Evolutionary conservation across 331 rosid species (phyloP).

Genomic region (Pyracantha coccinea): DNA sequence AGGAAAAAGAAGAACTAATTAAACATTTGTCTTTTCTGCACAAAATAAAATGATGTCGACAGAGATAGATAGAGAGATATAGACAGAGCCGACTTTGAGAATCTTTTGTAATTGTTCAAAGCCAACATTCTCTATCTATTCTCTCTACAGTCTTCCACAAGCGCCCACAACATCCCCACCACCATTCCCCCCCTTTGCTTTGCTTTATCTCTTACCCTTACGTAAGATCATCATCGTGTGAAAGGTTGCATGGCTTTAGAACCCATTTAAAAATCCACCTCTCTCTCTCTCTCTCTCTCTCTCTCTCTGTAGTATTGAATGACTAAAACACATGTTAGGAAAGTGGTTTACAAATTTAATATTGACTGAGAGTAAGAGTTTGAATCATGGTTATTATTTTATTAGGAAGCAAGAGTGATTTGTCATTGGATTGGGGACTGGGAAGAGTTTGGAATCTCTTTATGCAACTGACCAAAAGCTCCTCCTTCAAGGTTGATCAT

Average conservation of each 20-base stretch:
- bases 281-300: conserved; percentile 10
- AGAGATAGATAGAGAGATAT: background rate
- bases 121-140: background rate
- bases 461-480: conserved; percentile 35
- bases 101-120: conserved; percentile 11
- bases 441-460: conserved; percentile 78
- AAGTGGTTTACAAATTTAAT: background rate
- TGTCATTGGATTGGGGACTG: conserved; percentile 16
- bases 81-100: conserved; percentile 22
- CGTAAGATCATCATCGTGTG: conserved; percentile 42
- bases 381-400: conserved; percentile 10
- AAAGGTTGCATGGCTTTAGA: conserved; percentile 86
- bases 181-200: conserved; percentile 22
- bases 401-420: background rate
- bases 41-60: conserved; percentile 10
- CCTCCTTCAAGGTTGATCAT: conserved; percentile 13
- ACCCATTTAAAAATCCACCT: conserved; percentile 20
- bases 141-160: conserved; percentile 23
- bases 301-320: background rate
- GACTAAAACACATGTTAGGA: conserved; percentile 20
- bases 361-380: background rate
- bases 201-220: conserved; percentile 27
- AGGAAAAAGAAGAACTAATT: conserved; percentile 20
- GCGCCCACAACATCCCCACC: conserved; percentile 10
- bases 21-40: conserved; percentile 29